phyloP scores from a whole-genome alignment of 108 stramenopile species.

The Licmophora abbreviata region DNA sequence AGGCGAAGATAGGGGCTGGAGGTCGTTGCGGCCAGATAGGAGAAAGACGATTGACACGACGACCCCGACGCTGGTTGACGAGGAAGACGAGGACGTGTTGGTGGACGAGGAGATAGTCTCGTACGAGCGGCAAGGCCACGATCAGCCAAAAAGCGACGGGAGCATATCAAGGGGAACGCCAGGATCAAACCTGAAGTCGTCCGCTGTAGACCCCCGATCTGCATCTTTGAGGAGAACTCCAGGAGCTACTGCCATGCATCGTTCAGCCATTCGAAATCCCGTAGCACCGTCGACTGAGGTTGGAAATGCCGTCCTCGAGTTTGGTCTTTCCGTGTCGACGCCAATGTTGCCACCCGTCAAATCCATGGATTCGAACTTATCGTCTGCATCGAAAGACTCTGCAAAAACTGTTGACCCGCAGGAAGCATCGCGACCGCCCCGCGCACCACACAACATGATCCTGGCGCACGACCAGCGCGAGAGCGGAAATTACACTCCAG shows the following conservation, averaged over 20 bases:
- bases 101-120: conserved; percentile 10
- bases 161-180: conserved; percentile 24
- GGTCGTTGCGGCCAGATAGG: conserved; percentile 3
- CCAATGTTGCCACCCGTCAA: conserved; percentile 4
- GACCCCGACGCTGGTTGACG: conserved; percentile 47
- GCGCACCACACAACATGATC: neutral
- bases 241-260: conserved; percentile 24
- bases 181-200: conserved; percentile 30
- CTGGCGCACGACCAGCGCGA: neutral
- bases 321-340: conserved; percentile 24
- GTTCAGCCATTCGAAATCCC: conserved; percentile 10
- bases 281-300: neutral
- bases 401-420: neutral
- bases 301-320: conserved; percentile 22
- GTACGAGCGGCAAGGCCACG: conserved; percentile 1
- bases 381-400: neutral
- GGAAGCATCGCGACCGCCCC: neutral
- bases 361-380: neutral
- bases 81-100: conserved; percentile 15
- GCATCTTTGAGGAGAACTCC: conserved; percentile 30
- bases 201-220: conserved; percentile 1
- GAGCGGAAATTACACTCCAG: conserved; percentile 1
- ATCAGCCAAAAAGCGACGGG: conserved; percentile 5
- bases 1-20: neutral
- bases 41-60: conserved; percentile 26